These are phyloP conservation scores for Cordyceps cicadae DNA, from an alignment of 2,329 filamentous ascomycete species.

Conservation along the genomic window DNA sequence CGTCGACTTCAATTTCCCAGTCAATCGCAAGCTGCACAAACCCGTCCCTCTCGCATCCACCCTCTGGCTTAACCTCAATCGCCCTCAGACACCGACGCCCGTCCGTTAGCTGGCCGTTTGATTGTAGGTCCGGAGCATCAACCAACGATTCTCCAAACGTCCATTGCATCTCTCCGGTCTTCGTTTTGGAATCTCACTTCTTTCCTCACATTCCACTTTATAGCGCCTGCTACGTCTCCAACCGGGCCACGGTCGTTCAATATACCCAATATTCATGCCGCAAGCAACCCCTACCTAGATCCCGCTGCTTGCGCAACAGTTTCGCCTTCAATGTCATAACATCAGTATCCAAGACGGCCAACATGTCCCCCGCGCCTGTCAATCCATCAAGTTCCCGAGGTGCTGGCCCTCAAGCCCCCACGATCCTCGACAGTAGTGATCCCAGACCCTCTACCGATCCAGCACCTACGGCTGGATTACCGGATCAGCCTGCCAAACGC, in stretches of 20 bases:
- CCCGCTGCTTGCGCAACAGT: neutral
- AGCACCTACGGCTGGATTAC: conserved; percentile 7
- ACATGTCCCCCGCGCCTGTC: neutral
- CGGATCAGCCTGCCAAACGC: conserved; percentile 26
- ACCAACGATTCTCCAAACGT: neutral
- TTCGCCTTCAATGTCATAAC: neutral
- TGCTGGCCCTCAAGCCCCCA: neutral
- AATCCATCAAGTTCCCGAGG: neutral
- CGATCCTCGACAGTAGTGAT: too few relatives aligned
- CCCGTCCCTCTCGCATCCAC: neutral
- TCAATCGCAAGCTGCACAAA: neutral
- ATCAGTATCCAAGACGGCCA: neutral
- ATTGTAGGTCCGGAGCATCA: too few relatives aligned
- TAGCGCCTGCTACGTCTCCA: too few relatives aligned
- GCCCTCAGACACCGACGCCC: neutral
- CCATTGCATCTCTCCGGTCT: neutral
- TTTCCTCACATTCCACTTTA: neutral
- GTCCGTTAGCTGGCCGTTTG: neutral
- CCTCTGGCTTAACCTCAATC: neutral
- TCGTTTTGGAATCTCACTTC: neutral
- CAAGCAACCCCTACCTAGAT: neutral
- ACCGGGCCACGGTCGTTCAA: neutral
- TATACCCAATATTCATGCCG: neutral
- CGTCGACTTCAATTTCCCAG: neutral
- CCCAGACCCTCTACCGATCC: neutral